phyloP scores from a whole-genome alignment of 148 eudicot species.

The Nyssa sinensis region DNA sequence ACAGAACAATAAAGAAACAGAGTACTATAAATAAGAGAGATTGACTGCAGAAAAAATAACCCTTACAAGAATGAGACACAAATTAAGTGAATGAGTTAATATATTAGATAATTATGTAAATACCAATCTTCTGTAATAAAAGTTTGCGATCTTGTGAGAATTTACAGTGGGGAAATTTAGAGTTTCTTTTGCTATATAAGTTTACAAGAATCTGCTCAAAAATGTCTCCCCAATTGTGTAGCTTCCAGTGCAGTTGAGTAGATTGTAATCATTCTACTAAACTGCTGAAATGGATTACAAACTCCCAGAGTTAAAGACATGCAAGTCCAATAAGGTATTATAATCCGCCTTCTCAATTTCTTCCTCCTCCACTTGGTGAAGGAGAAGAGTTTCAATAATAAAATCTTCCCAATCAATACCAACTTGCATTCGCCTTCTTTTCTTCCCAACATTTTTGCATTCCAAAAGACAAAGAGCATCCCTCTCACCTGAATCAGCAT shows the following conservation, averaged over 20 bases:
- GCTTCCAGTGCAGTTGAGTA: background rate
- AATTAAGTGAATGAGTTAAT: background rate
- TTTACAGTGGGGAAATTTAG: background rate
- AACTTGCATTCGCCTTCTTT: conserved; percentile 36
- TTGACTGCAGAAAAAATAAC: background rate
- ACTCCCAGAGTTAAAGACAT: conserved; percentile 54
- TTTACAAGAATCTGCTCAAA: background rate
- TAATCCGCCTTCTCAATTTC: conserved; percentile 89
- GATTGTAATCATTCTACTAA: background rate
- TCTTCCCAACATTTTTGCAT: conserved; percentile 25
- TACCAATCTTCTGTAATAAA: background rate
- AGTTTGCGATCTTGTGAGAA: background rate
- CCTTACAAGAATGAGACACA: background rate
- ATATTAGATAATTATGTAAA: background rate
- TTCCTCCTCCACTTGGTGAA: conserved; percentile 71
- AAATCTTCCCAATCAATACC: conserved; percentile 84
- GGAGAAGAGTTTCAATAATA: conserved; percentile 70
- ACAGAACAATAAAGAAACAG: background rate
- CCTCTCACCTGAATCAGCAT: conserved; percentile 11
- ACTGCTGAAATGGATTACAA: conserved; percentile 4
- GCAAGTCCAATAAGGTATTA: conserved; percentile 59
- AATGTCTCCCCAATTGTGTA: background rate
- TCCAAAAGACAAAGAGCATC: conserved; percentile 14
- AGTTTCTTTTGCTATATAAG: background rate
- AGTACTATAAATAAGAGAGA: background rate